A percentile compares a stretch with the other conserved stretches of the same genome.
Evolutionary conservation across 352 stramenopile genomes (phyloP).

Genomic region (Halophytophthora batemanensis): DNA sequence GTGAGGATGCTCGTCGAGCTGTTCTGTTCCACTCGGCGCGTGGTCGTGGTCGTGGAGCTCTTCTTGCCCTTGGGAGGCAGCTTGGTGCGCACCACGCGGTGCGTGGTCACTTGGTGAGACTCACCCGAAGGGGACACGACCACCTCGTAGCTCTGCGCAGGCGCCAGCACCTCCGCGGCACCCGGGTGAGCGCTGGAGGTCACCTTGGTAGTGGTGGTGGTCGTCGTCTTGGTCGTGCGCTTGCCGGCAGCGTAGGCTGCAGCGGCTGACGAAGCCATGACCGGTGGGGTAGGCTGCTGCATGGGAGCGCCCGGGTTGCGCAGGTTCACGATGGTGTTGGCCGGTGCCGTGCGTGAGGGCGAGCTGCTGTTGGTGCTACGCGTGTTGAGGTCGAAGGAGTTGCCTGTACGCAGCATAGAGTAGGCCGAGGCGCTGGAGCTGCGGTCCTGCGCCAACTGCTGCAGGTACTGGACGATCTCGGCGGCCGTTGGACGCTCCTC

Average conservation of each 20-base stretch:
- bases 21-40: constrained; percentile 8
- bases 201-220: constrained; percentile 13
- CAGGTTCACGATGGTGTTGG: constrained; percentile 23
- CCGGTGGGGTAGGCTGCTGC: constrained; percentile 12
- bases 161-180: constrained; percentile 8
- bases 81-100: constrained; percentile 20
- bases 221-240: constrained; percentile 13
- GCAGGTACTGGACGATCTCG: constrained; percentile 50
- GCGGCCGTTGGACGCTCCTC: constrained; percentile 48
- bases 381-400: constrained; percentile 21
- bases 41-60: constrained; percentile 16
- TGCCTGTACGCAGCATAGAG: constrained; percentile 13
- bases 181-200: constrained; percentile 5
- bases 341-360: constrained; percentile 10
- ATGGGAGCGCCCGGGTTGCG: constrained; percentile 1
- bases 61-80: constrained; percentile 16
- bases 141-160: constrained; percentile 10
- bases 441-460: constrained; percentile 33
- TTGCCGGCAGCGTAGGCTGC: constrained; percentile 11
- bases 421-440: constrained; percentile 13
- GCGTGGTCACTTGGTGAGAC: constrained; percentile 7
- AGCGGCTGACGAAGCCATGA: constrained; percentile 4
- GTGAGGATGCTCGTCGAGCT: constrained; percentile 4
- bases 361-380: constrained; percentile 20
- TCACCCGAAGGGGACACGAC: constrained; percentile 12